Conservation (phyloP, 345 rosid species). For the Rhodamnia rubescens region DNA sequence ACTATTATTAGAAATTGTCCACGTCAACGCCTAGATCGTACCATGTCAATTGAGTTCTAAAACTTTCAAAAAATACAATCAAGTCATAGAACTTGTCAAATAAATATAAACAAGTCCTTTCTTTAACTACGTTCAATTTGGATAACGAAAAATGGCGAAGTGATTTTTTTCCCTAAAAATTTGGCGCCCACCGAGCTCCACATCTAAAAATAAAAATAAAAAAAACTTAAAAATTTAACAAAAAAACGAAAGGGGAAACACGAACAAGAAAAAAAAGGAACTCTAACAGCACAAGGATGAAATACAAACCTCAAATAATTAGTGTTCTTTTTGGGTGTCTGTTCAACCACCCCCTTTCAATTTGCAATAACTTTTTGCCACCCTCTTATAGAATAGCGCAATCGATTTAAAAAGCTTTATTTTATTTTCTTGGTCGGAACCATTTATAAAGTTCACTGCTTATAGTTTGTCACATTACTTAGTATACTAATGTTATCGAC, state of each 20-base stretch:
- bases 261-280: background rate
- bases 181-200: no score
- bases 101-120: no score
- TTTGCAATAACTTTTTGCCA: background rate
- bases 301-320: background rate
- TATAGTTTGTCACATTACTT: background rate
- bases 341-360: background rate
- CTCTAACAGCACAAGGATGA: background rate
- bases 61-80: no score
- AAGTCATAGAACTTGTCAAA: background rate
- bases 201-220: no score
- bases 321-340: background rate
- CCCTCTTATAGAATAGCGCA: no score
- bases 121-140: no score
- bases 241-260: background rate
- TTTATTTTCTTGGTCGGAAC: background rate
- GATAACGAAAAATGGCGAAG: no score
- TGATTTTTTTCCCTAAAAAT: no score
- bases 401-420: no score
- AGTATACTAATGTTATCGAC: background rate
- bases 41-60: background rate
- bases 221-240: no score
- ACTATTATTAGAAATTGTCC: no score
- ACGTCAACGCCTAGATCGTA: no score
- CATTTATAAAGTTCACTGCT: background rate